Base-by-base conservation (phyloP, 805 yeast genomes). In the Saccharomycopsis schoenii region DNA sequence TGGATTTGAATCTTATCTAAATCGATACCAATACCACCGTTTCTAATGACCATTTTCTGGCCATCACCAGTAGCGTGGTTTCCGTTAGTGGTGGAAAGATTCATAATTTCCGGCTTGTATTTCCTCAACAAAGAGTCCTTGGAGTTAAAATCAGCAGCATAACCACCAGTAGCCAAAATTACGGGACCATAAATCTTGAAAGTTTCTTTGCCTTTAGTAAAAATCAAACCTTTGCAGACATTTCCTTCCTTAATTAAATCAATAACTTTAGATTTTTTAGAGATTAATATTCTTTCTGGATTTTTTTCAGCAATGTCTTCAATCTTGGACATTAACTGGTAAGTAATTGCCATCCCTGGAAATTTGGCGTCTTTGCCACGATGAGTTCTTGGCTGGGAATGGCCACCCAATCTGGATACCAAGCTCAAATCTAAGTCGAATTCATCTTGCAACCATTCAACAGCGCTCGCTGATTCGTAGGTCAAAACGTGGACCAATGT, bases 381-480 rank as follows among this genome's bases (percentile, higher is more conserved):
- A 70, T 89, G 96, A 1, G 96, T 89, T 70, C 96, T 77, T 21
- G 89, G 84, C 57, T 78, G 82, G 0, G 91, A 84, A 69, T 89
- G 96, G 2, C 96, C 96, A 34, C 96, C 96, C 52, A 89, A 72
- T 66, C 88, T 81, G n/a, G 89, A 80, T 12, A 89, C 86, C 15
- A 84, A 76, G 8, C 87, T 79, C 60, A 89, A 73, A 66, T 85
- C 88, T 57, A 88, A 73, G 6, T 77, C 79, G 66, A 88, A 83
- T 4, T 77, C 80, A 37, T 80, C 77, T 66, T 85, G 86, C 58
- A 89, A 77, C 93, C 96, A 89, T 56, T 81, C 81, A 57, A 89
- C 79, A 0, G 94, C 92, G 52, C 77, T 79, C 5, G 81, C 83
- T 1, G 90, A 84, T 54, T 85, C 83, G 61, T 78, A 72, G 0